A percentile compares a stretch with the other conserved stretches of the same genome.
These are phyloP conservation scores for Fusarium nematophilum DNA, from an alignment of 2,329 filamentous ascomycete genomes.

Conservation along the genomic window DNA sequence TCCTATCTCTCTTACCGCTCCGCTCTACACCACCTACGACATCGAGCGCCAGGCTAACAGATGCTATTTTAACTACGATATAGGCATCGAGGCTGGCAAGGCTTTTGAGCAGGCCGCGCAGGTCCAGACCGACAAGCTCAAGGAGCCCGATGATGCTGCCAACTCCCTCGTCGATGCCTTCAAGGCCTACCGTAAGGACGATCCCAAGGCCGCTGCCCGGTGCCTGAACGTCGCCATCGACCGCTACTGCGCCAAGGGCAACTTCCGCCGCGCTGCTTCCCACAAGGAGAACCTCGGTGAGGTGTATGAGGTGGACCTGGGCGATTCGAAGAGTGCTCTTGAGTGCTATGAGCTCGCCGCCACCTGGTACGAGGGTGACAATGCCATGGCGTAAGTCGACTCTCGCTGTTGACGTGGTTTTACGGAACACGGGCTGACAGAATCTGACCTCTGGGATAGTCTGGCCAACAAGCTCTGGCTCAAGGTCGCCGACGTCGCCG, in stretches of 20 bases:
- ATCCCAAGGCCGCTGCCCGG: slow-evolving; percentile 83
- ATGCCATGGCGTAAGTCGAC: slow-evolving; percentile 78
- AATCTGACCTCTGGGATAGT: slow-evolving; percentile 54
- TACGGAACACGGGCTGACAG: slow-evolving; percentile 8
- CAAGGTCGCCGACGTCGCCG: slow-evolving; percentile 90
- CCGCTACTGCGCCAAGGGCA: slow-evolving; percentile 89
- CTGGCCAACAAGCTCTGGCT: slow-evolving; percentile 94
- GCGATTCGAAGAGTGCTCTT: slow-evolving; percentile 81
- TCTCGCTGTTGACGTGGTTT: neutral
- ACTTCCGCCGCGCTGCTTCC: slow-evolving; percentile 89
- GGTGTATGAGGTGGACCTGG: slow-evolving; percentile 83
- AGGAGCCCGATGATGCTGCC: slow-evolving; percentile 92
- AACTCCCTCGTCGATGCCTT: slow-evolving; percentile 91
- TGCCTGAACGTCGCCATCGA: slow-evolving; percentile 83
- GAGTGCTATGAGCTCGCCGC: slow-evolving; percentile 88
- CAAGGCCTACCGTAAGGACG: slow-evolving; percentile 91
- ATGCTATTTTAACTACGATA: neutral
- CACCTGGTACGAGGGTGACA: slow-evolving; percentile 89
- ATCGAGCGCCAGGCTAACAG: slow-evolving; percentile 17
- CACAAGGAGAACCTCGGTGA: slow-evolving; percentile 92
- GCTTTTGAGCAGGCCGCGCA: slow-evolving; percentile 88
- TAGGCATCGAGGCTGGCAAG: slow-evolving; percentile 86
- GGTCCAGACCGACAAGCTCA: slow-evolving; percentile 83
- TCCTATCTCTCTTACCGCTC: slow-evolving; percentile 16
- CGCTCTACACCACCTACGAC: neutral